Conservation (phyloP, 1,284 basidiomycete genomes). For the Ganoderma sinense region DNA sequence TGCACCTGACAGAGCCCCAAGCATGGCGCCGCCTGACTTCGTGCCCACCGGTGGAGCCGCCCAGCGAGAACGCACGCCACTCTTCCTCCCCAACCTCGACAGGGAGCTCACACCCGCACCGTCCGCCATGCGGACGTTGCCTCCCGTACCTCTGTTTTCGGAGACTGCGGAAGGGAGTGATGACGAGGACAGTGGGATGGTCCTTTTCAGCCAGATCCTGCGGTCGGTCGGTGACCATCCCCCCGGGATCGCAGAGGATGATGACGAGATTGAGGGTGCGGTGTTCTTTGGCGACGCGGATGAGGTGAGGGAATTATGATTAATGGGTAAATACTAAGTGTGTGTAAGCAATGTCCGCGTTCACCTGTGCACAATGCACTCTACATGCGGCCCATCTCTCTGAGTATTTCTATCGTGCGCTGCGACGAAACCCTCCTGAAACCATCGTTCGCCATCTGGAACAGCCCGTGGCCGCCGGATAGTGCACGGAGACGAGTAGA, state of each 20-base stretch:
- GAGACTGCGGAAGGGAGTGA: slow-evolving; percentile 43
- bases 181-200: slow-evolving; percentile 61
- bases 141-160: slow-evolving; percentile 55
- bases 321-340: slow-evolving; percentile 12
- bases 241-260: slow-evolving; percentile 67
- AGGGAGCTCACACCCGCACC: slow-evolving; percentile 50
- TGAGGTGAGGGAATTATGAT: slow-evolving; percentile 66
- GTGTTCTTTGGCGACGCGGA: slow-evolving; percentile 84
- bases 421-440: slow-evolving; percentile 70
- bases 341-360: not conserved
- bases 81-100: slow-evolving; percentile 73
- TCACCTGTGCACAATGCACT: not conserved
- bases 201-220: slow-evolving; percentile 78
- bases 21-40: slow-evolving; percentile 44
- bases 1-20: slow-evolving; percentile 40
- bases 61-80: slow-evolving; percentile 56
- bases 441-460: slow-evolving; percentile 81
- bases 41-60: slow-evolving; percentile 32
- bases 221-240: slow-evolving; percentile 61
- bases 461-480: slow-evolving; percentile 83
- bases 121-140: slow-evolving; percentile 38
- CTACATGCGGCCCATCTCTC: slow-evolving; percentile 74
- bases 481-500: slow-evolving; percentile 80
- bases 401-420: slow-evolving; percentile 73
- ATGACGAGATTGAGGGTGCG: slow-evolving; percentile 76